Base-by-base conservation (phyloP, 805 yeast genomes). In the Candida odintsovae region DNA sequence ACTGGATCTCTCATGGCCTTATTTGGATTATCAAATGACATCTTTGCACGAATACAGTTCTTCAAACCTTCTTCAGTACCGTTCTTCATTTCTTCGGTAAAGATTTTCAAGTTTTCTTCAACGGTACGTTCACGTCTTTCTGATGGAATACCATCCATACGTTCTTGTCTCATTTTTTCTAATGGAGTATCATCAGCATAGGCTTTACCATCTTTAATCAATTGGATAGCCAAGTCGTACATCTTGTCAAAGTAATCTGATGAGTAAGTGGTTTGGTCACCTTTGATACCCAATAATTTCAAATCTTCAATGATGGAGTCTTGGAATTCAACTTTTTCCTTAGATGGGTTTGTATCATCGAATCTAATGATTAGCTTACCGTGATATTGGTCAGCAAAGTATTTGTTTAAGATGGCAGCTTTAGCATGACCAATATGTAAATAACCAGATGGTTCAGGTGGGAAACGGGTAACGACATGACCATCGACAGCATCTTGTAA, bases 371-470 rank as follows among this genome's bases (percentile, higher is more conserved):
- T 90, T 66, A 94, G 80, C 71, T 94, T 94, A 66, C 99, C 99
- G 63, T 94, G 86, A 77, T 92, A 94, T 63, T 80, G 85, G 59
- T 88, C 83, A 42, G 99, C 99, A 72, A 94, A 92, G 73, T 90
- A 92, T 70, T 94, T 94, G 73, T 94, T 94, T 65, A 94, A 78
- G 49, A 94, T 76, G 46, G 99, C 99, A 51, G 99, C 99, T 71
- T 94, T 94, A 50, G 96, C 99, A 66, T 94, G 99, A 57, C 99
- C 99, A 70, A 94, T 94, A 71, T 94, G 99, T 70, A 94, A 78
- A 70, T 90, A 94, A 72, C 99, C 99, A 71, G 96, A 87, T 50
- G 99, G 99, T 74, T 94, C 99, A 54, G 99, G 99, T 49, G 96
- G 99, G 82, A 94, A 94, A 72, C 99, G 86, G 45, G 99, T 95